Base-by-base conservation (phyloP, 305 asterid genomes). In the Plantago rigida region DNA sequence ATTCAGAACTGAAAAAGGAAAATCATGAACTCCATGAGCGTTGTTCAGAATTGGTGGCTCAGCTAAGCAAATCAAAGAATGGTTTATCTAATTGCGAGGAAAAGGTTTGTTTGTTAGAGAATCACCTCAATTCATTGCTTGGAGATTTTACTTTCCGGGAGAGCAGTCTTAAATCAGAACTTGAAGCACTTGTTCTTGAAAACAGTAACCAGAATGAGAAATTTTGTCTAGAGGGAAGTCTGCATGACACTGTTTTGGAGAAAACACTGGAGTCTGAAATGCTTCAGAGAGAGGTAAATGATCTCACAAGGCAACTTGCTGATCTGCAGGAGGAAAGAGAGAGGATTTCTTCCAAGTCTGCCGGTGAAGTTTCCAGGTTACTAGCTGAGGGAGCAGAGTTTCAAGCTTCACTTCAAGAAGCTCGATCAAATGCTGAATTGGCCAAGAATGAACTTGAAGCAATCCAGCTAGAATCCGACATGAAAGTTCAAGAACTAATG, bases 121-220 rank as follows among this genome's bases (percentile, higher is more conserved):
- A 64, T 69, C 81, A 61, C 65, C 82, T 84, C 53, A 17, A 69
- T 60, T 75, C 80, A 6, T 46, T 62, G 71, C 51, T 71, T 51
- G 77, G 75, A 15, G 80, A 74, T 10, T 81, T 77, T 71, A 52
- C 79, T 56, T 54, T 51, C 48, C 74, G 77, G 67, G 95, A 85
- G 57, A 79, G 60, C 56, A 66, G 51, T 56, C 60, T 85, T 52
- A 72, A 65, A 13, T 76, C 76, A 19, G 79, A 81, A 66, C 28
- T 87, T 29, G 82, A 82, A 45, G 69, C 68, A 64, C 84, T 85
- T 63, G 70, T 76, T 66, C 73, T 65, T 64, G 82, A 84, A 68
- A 73, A 64, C 62, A 69, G 57, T 56, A 57, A 67, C 22, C 75
- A 74, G 59, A 62, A 59, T 68, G 82, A 78, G 67, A 84, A 73